Base-by-base conservation (phyloP, 495 filamentous ascomycete genomes). In the Penicillium ochrochloron region DNA sequence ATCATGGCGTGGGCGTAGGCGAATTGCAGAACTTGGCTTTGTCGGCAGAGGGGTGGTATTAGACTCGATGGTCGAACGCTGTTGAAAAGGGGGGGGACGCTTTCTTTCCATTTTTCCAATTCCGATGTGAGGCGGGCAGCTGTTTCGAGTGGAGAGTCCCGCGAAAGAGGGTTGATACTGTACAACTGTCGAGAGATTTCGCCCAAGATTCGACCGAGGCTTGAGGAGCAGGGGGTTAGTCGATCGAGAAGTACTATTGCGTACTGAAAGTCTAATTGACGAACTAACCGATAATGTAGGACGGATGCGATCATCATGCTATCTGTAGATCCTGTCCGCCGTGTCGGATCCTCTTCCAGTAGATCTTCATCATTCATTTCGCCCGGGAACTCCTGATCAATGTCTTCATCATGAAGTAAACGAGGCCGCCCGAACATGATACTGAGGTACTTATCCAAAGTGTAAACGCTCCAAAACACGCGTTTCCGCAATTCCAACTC, bases 401-500 rank as follows among this genome's bases (percentile, higher is more conserved):
- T 79, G 51, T 82, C 80, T 39, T 84, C 83, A 35, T 83, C 79
- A 65, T 80, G 80, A 17, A 86, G 74, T n/a, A 83, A 61, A n/a
- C 77, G 67, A 9, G 86, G 85, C 15, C 84, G 70, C 2, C 85
- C 85, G 56, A 84, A 79, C 67, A 86, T 79, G 48, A 83, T 74
- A 60, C 81, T 83, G n/a, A 88, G 73, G 63, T 88, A 84, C 65
- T 82, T 85, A 68, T 88, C 85, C 15, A 88, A 64, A 29, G 81
- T 80, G 64, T 84, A 86, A 2, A 78, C 81, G 39, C 82, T 80
- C 85, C 85, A 88, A 29, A 88, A 85, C 6, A 83, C 81, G 5
- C 85, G 82, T 60, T 84, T 86, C 9, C 78, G 77, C 1, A 80
- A 63, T 37, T 82, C 78, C 53, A 77, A 61, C 57, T 82, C 78